These are phyloP conservation scores for Spathaspora hagerdaliae DNA, from an alignment of 805 yeast species.

Conservation along the genomic window DNA sequence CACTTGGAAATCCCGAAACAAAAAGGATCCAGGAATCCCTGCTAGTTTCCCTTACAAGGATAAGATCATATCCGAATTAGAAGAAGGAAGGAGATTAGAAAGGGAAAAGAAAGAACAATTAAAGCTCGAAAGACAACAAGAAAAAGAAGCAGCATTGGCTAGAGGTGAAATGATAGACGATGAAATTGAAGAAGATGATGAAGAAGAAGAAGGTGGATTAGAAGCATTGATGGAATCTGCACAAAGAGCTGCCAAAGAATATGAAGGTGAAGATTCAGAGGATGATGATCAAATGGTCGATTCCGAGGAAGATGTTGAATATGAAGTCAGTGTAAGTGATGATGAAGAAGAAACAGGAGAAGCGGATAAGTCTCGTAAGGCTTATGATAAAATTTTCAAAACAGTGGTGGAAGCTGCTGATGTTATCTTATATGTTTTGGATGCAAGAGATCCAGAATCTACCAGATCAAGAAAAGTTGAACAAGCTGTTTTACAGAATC, in stretches of 20 bases:
- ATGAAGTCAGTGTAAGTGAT: conserved; percentile 35
- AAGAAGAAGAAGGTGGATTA: conserved; percentile 48
- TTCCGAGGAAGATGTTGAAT: conserved; percentile 37
- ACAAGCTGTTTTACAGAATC: conserved; percentile 76
- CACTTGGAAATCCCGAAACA: conserved; percentile 84
- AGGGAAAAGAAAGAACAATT: conserved; percentile 50
- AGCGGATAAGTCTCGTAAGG: conserved; percentile 75
- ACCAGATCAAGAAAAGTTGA: conserved; percentile 92
- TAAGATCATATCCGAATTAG: conserved; percentile 68
- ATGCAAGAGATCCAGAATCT: conserved; percentile 95
- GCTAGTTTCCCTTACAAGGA: conserved; percentile 93
- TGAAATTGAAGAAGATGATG: conserved; percentile 36
- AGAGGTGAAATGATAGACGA: conserved; percentile 36
- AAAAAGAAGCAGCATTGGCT: conserved; percentile 35
- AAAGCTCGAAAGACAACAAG: conserved; percentile 49
- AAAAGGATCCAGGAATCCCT: conserved; percentile 94
- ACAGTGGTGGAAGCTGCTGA: conserved; percentile 90
- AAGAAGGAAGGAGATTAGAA: conserved; percentile 53
- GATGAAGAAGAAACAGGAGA: conserved; percentile 43
- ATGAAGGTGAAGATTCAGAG: conserved; percentile 49
- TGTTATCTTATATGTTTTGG: conserved; percentile 87
- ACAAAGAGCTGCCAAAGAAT: conserved; percentile 77
- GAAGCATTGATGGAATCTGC: conserved; percentile 90
- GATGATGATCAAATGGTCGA: conserved; percentile 32
- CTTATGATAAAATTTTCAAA: conserved; percentile 91